Conservation (phyloP, 805 yeast species). For the Saccharomycopsis synnaedendra region DNA sequence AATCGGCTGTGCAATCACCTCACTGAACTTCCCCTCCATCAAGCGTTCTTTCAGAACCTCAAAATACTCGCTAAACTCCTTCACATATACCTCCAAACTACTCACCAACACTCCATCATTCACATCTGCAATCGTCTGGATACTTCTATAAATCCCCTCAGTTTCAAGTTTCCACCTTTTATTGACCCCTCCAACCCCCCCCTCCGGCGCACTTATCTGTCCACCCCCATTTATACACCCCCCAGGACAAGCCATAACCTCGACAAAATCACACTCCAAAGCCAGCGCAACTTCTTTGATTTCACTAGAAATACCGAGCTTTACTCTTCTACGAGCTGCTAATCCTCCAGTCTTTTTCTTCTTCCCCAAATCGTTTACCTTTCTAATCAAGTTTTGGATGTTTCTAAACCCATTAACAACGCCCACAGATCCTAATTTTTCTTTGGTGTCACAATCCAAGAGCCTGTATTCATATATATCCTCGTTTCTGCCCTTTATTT, state of each 20-base stretch:
- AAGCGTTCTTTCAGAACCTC: constrained; percentile 1
- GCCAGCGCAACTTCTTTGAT: constrained; percentile 39
- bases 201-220: constrained; percentile 45
- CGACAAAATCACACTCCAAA: constrained; percentile 65
- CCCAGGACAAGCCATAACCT: constrained; percentile 97
- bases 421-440: constrained; percentile 36
- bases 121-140: constrained; percentile 8
- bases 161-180: constrained; percentile 8
- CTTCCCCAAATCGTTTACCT: constrained; percentile 39
- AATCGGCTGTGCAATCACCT: constrained; percentile 4
- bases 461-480: constrained; percentile 67
- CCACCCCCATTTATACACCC: constrained; percentile 99
- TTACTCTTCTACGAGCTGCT: constrained; percentile 32
- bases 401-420: constrained; percentile 87
- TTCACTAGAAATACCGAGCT: constrained; percentile 23
- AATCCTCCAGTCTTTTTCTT: constrained; percentile 16
- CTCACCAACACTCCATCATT: constrained; percentile 1
- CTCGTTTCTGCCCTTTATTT: constrained; percentile 56
- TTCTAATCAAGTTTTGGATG: constrained; percentile 86
- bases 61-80: constrained; percentile 9
- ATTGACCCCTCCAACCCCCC: constrained; percentile 9
- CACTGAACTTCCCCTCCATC: constrained; percentile 2
- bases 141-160: constrained; percentile 3
- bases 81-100: constrained; percentile 4
- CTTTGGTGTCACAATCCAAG: constrained; percentile 23